Evolutionary conservation across 208 protist species (phyloP).

Genomic region (Leptomonas pyrrhocoris): DNA sequence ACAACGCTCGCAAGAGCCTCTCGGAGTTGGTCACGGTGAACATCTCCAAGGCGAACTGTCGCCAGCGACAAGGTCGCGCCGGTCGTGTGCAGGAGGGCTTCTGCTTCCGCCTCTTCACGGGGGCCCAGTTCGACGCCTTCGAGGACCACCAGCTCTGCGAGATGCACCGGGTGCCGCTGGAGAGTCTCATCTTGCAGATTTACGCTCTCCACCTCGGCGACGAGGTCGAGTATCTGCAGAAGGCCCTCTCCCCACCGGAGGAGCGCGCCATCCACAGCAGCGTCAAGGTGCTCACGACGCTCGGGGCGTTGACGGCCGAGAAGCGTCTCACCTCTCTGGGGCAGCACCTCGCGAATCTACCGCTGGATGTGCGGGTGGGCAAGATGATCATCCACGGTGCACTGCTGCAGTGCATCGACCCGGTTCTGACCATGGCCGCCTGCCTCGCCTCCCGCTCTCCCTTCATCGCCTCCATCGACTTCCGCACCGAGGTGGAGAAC

Average conservation of each 20-base stretch:
- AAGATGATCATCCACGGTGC: conserved; percentile 97
- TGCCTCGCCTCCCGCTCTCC: conserved; percentile 84
- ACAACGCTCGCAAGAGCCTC: conserved; percentile 83
- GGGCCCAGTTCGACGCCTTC: conserved; percentile 78
- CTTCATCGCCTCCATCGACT: conserved; percentile 92
- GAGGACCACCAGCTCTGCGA: conserved; percentile 94
- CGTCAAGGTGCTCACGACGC: conserved; percentile 80
- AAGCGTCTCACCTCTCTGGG: conserved; percentile 93
- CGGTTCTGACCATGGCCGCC: conserved; percentile 96
- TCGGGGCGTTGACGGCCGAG: conserved; percentile 83
- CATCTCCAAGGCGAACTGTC: conserved; percentile 93
- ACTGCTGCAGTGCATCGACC: conserved; percentile 95
- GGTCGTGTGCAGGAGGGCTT: conserved; percentile 95
- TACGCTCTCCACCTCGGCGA: conserved; percentile 87
- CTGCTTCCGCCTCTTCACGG: conserved; percentile 96
- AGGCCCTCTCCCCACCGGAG: conserved; percentile 84
- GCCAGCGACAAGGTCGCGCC: conserved; percentile 96
- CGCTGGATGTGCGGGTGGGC: conserved; percentile 89
- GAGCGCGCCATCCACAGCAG: conserved; percentile 84
- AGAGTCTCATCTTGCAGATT: conserved; percentile 95
- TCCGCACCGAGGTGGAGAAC: conserved; percentile 83
- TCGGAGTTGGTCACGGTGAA: conserved; percentile 90
- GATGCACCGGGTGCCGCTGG: conserved; percentile 95
- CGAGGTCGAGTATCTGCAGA: conserved; percentile 89
- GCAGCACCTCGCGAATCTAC: conserved; percentile 90